phyloP scores from a whole-genome alignment of 257 asterid species.

The Rhazya stricta region DNA sequence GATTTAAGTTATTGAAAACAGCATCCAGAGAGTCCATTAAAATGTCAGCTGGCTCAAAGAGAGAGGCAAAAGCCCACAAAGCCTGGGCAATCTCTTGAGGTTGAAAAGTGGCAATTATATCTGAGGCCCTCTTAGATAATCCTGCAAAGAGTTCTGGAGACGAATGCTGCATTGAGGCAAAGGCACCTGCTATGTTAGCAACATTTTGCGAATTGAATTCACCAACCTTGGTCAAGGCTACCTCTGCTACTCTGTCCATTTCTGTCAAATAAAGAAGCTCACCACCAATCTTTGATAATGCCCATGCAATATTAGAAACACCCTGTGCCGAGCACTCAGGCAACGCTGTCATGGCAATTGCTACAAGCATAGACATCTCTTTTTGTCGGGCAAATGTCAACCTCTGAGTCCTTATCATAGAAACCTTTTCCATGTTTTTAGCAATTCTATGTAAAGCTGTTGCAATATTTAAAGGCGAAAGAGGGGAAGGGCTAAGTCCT shows the following conservation, averaged over 20 bases:
- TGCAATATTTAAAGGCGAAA: slow-evolving; percentile 80
- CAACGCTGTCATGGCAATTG: slow-evolving; percentile 83
- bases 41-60: slow-evolving; percentile 59
- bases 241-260: slow-evolving; percentile 95
- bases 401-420: slow-evolving; percentile 56
- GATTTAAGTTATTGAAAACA: slow-evolving; percentile 36
- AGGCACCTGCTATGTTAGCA: slow-evolving; percentile 90
- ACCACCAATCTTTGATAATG: slow-evolving; percentile 86
- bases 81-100: slow-evolving; percentile 88
- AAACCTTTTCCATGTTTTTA: slow-evolving; percentile 93
- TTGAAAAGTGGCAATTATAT: slow-evolving; percentile 56
- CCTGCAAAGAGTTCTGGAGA: slow-evolving; percentile 68
- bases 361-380: slow-evolving; percentile 93
- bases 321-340: slow-evolving; percentile 94
- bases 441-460: slow-evolving; percentile 92
- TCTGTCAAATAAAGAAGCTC: slow-evolving; percentile 91
- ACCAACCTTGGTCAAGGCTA: slow-evolving; percentile 56
- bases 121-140: slow-evolving; percentile 57
- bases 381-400: slow-evolving; percentile 76
- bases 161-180: slow-evolving; percentile 95
- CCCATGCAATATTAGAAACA: slow-evolving; percentile 88
- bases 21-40: slow-evolving; percentile 67
- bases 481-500: slow-evolving; percentile 95
- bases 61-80: slow-evolving; percentile 94
- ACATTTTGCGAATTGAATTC: slow-evolving; percentile 89